These are phyloP conservation scores for Meira miltonrushii DNA, from an alignment of 1,284 basidiomycete genomes.

Conservation along the genomic window DNA sequence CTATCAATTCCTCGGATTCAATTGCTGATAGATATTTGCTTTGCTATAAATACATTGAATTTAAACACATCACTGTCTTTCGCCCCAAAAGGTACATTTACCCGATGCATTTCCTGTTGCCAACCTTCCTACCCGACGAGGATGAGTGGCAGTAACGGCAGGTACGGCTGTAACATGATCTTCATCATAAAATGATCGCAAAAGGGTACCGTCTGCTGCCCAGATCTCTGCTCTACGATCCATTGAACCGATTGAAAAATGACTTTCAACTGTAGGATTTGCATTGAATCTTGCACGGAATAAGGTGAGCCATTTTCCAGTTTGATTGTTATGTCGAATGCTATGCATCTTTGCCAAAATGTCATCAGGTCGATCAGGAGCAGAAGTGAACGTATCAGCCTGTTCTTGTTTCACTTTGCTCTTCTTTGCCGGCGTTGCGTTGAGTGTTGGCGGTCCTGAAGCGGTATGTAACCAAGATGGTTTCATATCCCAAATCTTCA, in stretches of 20 bases:
- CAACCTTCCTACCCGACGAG: conserved; percentile 13
- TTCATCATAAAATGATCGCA: conserved; percentile 41
- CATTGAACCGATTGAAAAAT: conserved; percentile 48
- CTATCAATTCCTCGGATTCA: too few species aligned
- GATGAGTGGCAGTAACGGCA: conserved; percentile 47
- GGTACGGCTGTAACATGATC: conserved; percentile 47
- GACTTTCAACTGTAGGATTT: conserved; percentile 36
- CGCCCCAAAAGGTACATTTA: conserved; percentile 12
- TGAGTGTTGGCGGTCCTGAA: too few species aligned
- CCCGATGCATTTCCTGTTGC: conserved; percentile 14
- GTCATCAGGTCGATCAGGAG: conserved; percentile 19
- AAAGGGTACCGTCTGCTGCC: conserved; percentile 24
- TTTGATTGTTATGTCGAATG: conserved; percentile 50
- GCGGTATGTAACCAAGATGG: conserved; percentile 10
- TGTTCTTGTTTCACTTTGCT: conserved; percentile 21
- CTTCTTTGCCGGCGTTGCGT: neutral
- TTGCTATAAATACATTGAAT: too few species aligned
- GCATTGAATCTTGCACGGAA: conserved; percentile 44
- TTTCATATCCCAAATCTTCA: conserved; percentile 30
- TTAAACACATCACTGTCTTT: neutral
- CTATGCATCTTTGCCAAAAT: conserved; percentile 21
- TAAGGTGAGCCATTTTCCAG: conserved; percentile 50
- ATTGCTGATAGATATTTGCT: too few species aligned
- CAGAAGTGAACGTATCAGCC: neutral
- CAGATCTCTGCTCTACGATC: conserved; percentile 44